A percentile compares a stretch with the other conserved stretches of the same genome.
Conservation (phyloP, 164 flowering plant species). For the Magnolia sinica region DNA sequence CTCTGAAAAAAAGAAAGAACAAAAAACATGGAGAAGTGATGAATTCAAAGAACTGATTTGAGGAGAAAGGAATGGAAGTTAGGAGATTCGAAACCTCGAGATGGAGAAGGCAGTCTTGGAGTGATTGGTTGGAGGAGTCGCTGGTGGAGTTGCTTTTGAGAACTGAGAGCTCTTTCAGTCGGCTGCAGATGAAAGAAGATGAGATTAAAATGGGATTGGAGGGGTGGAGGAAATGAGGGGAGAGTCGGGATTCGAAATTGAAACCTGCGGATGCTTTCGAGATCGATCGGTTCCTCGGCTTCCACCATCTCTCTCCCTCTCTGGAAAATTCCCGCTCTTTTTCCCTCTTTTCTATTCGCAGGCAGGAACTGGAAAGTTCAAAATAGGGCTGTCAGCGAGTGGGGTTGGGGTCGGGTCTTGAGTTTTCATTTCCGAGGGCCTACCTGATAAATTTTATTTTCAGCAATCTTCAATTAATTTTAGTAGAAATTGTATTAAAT, state of each 20-base stretch:
- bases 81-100: background rate
- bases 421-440: no score
- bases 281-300: background rate
- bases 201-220: background rate
- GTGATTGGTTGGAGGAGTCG: background rate
- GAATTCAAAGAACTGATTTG: background rate
- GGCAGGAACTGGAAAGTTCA: no score
- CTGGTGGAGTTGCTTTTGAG: background rate
- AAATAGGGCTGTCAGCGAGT: no score
- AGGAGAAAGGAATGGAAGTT: background rate
- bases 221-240: background rate
- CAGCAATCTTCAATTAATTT: no score
- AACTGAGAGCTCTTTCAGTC: background rate
- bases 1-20: background rate
- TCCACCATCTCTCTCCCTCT: background rate
- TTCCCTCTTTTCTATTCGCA: no score
- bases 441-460: no score
- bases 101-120: slow-evolving; percentile 3
- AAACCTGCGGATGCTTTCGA: slow-evolving; percentile 4
- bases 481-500: no score
- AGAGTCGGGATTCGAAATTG: background rate
- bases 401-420: no score
- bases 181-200: background rate
- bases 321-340: background rate
- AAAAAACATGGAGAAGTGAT: background rate